phyloP scores from a whole-genome alignment of 257 asterid genomes.

The Nicotiana obtusifolia region DNA sequence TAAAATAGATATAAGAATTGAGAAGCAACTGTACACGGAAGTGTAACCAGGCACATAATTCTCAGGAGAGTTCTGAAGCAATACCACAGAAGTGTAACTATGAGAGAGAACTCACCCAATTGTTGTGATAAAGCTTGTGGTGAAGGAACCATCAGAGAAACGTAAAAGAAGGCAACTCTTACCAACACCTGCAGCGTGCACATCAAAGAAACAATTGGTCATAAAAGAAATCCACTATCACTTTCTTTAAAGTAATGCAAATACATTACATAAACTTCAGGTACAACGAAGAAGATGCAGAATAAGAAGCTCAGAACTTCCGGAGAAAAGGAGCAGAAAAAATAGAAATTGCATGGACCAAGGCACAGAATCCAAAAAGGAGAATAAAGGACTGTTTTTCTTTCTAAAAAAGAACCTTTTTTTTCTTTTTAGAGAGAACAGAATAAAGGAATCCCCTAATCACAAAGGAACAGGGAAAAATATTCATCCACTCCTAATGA shows the following conservation, averaged over 20 bases:
- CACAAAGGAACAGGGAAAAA: neutral
- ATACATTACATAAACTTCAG: neutral
- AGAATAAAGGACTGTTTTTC: too few relatives aligned
- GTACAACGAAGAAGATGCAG: neutral
- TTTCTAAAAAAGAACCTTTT: too few relatives aligned
- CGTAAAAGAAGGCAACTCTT: constrained; percentile 44
- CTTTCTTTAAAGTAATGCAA: neutral
- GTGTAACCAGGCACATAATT: neutral
- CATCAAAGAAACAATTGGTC: neutral
- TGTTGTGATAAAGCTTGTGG: constrained; percentile 37
- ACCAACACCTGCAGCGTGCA: constrained; percentile 26
- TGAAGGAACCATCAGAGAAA: constrained; percentile 40
- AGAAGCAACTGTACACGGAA: neutral
- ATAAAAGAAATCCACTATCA: too few relatives aligned
- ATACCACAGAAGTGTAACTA: neutral
- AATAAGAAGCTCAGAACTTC: neutral
- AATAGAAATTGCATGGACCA: neutral
- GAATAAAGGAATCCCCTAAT: neutral
- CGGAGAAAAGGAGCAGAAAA: neutral
- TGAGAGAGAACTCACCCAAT: constrained; percentile 24
- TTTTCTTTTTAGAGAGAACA: too few relatives aligned
- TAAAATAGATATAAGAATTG: neutral
- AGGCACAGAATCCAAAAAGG: neutral
- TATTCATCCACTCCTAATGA: neutral
- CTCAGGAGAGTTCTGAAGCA: neutral